Conservation (phyloP, 805 yeast genomes). For the Metschnikowia orientalis region DNA sequence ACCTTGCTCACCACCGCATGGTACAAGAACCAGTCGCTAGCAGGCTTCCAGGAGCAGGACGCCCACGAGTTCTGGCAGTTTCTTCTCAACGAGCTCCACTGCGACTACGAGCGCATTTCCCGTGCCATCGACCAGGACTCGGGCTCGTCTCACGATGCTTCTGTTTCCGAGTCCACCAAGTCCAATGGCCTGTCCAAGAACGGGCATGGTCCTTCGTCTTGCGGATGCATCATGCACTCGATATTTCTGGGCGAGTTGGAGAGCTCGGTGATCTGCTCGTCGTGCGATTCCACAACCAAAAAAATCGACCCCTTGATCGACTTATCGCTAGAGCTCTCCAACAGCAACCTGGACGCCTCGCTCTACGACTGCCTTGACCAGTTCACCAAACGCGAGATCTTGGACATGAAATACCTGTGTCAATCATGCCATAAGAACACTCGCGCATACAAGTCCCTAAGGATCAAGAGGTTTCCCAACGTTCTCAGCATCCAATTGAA, state of each 20-base stretch:
- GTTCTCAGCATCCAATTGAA: slow-evolving; percentile 83
- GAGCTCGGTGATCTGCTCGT: slow-evolving; percentile 70
- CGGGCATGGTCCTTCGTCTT: slow-evolving; percentile 21
- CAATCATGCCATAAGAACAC: slow-evolving; percentile 57
- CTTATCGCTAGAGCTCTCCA: slow-evolving; percentile 68
- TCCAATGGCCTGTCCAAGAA: not conserved
- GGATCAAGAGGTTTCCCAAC: slow-evolving; percentile 65
- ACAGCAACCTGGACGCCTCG: slow-evolving; percentile 22
- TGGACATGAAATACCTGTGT: slow-evolving; percentile 74
- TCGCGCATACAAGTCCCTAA: slow-evolving; percentile 65
- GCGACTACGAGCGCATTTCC: slow-evolving; percentile 30
- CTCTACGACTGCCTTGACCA: slow-evolving; percentile 65
- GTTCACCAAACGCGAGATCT: slow-evolving; percentile 72
- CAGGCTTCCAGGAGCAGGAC: slow-evolving; percentile 96
- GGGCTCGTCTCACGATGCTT: not conserved
- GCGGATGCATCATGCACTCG: slow-evolving; percentile 78
- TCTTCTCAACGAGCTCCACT: slow-evolving; percentile 77
- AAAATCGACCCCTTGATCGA: slow-evolving; percentile 90
- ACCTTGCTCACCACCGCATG: slow-evolving; percentile 80
- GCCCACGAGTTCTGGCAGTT: slow-evolving; percentile 98
- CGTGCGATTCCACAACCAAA: slow-evolving; percentile 59
- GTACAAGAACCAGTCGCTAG: slow-evolving; percentile 77
- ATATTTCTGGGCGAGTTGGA: slow-evolving; percentile 81
- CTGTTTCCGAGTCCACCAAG: not conserved
- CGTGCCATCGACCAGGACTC: no score